Evolutionary conservation across 2,329 filamentous ascomycete species (phyloP), one percentile per base, ranked within the genome.

Genomic region (Scytalidium lignicola): DNA sequence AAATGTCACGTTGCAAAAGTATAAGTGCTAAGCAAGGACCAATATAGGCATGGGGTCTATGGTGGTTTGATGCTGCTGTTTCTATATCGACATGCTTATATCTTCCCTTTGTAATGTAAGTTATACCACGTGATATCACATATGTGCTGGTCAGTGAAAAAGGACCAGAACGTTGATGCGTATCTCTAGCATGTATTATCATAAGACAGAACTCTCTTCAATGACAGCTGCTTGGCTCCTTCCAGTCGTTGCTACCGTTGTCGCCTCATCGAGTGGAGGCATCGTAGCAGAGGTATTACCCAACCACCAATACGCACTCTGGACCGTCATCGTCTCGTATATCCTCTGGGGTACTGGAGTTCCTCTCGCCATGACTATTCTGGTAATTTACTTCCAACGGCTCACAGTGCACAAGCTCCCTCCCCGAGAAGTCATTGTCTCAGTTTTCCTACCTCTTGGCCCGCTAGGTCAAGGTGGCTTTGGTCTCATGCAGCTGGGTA

Each of bases 351-450:
- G 83, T 0, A 78, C 81, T 51, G 80, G 82, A 7, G 73, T 73
- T 3, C 77, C 76, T 0, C 64, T 88, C 46, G 77, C 82, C 1
- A 74, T 82, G 62, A 73, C 76, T 43, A 76, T 85, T 19, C 67
- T 87, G 39, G 78, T 78, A 15, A 75, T 88, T 32, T 88, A 88
- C 65, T 86, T 85, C 59, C 79, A 83, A 51, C 79, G 83, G 15
- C 70, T 88, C 18, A 80, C 79, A 3, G 64, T 86, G 3, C 79
- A 87, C 65, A 80, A 81, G 45, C 71, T 86, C 13, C 45, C 45
- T 15, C 45, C 45, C 3, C 20, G 45, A 41, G 32, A 37, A 18
- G 45, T 40, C 22, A 47, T 47, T 26, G 32, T 40, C 2, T 41
- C 32, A 18, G 41, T 40, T 3, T 47, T 47, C 21, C 26, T 47